These are phyloP conservation scores for Pythium oligandrum DNA, from an alignment of 352 stramenopile species.

Conservation along the genomic window DNA sequence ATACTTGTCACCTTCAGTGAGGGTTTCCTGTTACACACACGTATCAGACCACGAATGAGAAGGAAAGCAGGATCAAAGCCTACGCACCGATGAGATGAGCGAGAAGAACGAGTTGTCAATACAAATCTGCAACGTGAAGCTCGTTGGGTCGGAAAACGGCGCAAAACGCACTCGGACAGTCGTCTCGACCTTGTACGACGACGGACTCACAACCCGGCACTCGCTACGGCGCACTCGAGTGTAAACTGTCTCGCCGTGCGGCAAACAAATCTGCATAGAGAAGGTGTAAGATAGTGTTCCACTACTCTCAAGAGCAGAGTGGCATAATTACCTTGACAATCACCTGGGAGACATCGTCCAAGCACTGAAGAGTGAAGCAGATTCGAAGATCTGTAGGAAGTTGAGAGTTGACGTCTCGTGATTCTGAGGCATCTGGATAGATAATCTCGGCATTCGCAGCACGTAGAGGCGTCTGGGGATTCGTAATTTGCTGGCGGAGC, in stretches of 20 bases:
- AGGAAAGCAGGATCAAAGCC: too few species aligned
- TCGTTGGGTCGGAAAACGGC: constrained; percentile 56
- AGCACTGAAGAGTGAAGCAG: constrained; percentile 6
- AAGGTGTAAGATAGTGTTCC: constrained; percentile 1
- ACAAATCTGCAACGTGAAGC: constrained; percentile 11
- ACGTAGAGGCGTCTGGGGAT: not conserved
- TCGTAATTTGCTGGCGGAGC: not conserved
- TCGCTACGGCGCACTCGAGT: not conserved
- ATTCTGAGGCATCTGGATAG: not conserved
- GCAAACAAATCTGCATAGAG: constrained; percentile 1
- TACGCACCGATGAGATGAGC: too few species aligned
- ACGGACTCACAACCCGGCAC: constrained; percentile 1
- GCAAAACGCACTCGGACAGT: constrained; percentile 5
- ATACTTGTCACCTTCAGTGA: too few species aligned
- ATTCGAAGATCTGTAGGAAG: not conserved
- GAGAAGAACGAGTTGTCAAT: too few species aligned
- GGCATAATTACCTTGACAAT: not conserved
- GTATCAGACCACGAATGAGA: too few species aligned
- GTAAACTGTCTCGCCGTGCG: constrained; percentile 1
- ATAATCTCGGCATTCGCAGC: not conserved
- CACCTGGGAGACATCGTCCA: not conserved
- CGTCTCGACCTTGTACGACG: not conserved
- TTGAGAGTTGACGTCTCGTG: not conserved
- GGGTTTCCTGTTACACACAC: too few species aligned
- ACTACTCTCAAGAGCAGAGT: not conserved